Conservation (phyloP, 208 protist species). For the Leishmania guyanensis region DNA sequence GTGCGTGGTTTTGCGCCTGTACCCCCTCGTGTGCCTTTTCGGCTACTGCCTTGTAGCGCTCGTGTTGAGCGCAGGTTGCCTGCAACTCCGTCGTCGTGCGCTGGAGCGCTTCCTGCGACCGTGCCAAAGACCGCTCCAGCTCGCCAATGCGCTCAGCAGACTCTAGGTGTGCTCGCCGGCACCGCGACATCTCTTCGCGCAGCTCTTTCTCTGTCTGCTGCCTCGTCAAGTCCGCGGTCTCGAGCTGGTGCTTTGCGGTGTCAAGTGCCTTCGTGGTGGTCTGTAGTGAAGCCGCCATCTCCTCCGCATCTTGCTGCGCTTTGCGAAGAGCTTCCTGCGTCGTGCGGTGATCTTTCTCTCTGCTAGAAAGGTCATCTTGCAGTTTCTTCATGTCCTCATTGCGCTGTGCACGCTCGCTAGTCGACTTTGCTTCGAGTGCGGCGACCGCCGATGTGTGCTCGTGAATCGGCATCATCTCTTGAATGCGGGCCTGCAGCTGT, state of each 20-base stretch:
- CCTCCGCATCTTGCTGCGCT: constrained; percentile 19
- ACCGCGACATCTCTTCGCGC: constrained; percentile 25
- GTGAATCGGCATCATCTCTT: constrained; percentile 25
- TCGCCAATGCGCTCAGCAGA: constrained; percentile 24
- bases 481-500: constrained; percentile 23
- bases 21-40: constrained; percentile 23
- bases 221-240: background rate
- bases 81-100: constrained; percentile 26
- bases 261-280: constrained; percentile 21
- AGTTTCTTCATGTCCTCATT: constrained; percentile 16
- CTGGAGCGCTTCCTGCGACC: constrained; percentile 15
- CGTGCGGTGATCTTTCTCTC: constrained; percentile 27
- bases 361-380: constrained; percentile 9
- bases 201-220: constrained; percentile 29
- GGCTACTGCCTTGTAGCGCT: constrained; percentile 24
- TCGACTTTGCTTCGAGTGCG: constrained; percentile 18
- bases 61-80: constrained; percentile 13
- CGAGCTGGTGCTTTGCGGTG: constrained; percentile 20
- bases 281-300: constrained; percentile 29
- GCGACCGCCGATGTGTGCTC: constrained; percentile 20
- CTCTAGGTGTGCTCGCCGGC: constrained; percentile 10
- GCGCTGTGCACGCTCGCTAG: constrained; percentile 13
- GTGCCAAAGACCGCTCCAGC: constrained; percentile 25
- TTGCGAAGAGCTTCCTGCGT: constrained; percentile 15
- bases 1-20: constrained; percentile 28